A percentile compares a stretch with the other conserved stretches of the same genome.
phyloP scores from a whole-genome alignment of 768 basidiomycete genomes.

The Rickenella mellea region DNA sequence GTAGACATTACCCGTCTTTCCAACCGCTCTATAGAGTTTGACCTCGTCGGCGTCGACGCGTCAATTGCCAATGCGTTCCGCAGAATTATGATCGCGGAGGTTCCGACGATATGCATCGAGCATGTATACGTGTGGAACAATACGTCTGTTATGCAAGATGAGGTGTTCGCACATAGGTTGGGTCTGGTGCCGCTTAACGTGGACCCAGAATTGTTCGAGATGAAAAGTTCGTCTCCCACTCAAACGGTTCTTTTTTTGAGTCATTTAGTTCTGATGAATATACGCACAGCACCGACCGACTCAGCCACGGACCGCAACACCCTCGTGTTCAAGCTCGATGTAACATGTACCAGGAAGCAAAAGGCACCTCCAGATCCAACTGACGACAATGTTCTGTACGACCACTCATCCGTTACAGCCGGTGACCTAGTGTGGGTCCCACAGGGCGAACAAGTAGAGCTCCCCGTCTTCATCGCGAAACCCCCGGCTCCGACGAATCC shows the following conservation, averaged over 20 bases:
- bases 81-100: slow-evolving; percentile 89
- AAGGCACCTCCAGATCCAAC: slow-evolving; percentile 20
- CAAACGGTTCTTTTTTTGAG: background rate
- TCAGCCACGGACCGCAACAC: slow-evolving; percentile 84
- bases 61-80: slow-evolving; percentile 93
- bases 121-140: slow-evolving; percentile 91
- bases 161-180: slow-evolving; percentile 85
- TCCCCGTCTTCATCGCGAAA: slow-evolving; percentile 36
- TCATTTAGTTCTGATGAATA: background rate
- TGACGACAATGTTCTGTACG: slow-evolving; percentile 57
- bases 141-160: slow-evolving; percentile 88
- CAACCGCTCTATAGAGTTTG: slow-evolving; percentile 82
- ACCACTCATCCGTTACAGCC: slow-evolving; percentile 60
- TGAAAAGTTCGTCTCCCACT: slow-evolving; percentile 29
- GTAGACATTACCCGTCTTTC: slow-evolving; percentile 75
- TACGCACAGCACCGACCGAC: slow-evolving; percentile 30
- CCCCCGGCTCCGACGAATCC: slow-evolving; percentile 3
- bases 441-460: slow-evolving; percentile 62
- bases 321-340: slow-evolving; percentile 71
- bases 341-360: slow-evolving; percentile 56
- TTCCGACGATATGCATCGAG: slow-evolving; percentile 87
- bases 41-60: slow-evolving; percentile 91
- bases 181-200: slow-evolving; percentile 86
- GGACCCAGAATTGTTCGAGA: slow-evolving; percentile 67
- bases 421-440: slow-evolving; percentile 68